Conservation (phyloP, 2,329 filamentous ascomycete genomes). For the Helotiales sp. region DNA sequence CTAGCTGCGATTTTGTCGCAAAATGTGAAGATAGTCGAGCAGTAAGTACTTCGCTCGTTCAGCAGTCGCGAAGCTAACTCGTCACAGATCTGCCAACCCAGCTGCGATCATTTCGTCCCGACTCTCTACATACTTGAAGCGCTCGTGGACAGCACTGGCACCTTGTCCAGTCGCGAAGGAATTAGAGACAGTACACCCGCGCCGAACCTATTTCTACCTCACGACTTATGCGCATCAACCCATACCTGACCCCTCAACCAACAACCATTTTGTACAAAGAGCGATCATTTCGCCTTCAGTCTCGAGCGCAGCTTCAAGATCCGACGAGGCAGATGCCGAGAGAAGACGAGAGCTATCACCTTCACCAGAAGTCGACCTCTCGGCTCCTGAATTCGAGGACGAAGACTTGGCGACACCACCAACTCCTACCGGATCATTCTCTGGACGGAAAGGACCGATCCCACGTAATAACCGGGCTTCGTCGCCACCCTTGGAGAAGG, state of each 20-base stretch:
- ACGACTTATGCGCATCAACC: slow-evolving; percentile 84
- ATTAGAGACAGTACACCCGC: slow-evolving; percentile 86
- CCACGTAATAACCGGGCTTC: slow-evolving; percentile 68
- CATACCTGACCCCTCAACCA: slow-evolving; percentile 64
- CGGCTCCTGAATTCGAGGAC: slow-evolving; percentile 81
- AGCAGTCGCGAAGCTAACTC: slow-evolving; percentile 30
- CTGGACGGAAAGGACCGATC: slow-evolving; percentile 44
- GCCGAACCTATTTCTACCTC: slow-evolving; percentile 94
- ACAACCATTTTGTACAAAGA: slow-evolving; percentile 47
- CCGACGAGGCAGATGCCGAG: slow-evolving; percentile 72
- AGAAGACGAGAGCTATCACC: slow-evolving; percentile 73
- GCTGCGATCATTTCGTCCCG: slow-evolving; percentile 94
- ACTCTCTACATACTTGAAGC: slow-evolving; percentile 85
- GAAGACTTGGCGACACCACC: slow-evolving; percentile 62
- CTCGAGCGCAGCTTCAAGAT: slow-evolving; percentile 66
- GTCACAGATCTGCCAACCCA: slow-evolving; percentile 83
- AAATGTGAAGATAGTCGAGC: slow-evolving; percentile 80
- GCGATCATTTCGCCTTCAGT: slow-evolving; percentile 81
- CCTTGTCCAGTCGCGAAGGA: slow-evolving; percentile 92
- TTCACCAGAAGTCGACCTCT: slow-evolving; percentile 91
- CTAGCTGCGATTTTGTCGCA: slow-evolving; percentile 77
- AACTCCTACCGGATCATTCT: slow-evolving; percentile 65
- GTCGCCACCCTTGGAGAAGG: slow-evolving; percentile 86
- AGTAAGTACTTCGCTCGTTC: slow-evolving; percentile 60
- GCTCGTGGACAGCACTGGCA: slow-evolving; percentile 72